Conservation (phyloP, 805 yeast species). For the Metschnikowia hibisci region DNA sequence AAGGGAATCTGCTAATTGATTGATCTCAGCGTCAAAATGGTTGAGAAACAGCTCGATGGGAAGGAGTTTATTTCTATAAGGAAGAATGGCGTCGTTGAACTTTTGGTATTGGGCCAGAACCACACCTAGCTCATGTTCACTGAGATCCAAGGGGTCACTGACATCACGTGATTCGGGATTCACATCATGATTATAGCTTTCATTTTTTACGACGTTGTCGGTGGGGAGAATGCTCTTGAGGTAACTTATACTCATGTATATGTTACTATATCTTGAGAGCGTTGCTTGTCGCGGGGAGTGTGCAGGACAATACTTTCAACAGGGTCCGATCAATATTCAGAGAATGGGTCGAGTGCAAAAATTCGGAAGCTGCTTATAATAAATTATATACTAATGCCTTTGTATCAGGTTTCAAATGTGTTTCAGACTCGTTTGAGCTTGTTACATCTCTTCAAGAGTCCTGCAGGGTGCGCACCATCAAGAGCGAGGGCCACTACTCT, state of each 20-base stretch:
- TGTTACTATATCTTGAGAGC: background rate
- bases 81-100: slow-evolving; percentile 11
- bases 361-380: too few relatives aligned
- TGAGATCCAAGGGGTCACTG: slow-evolving; percentile 8
- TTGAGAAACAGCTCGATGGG: slow-evolving; percentile 53
- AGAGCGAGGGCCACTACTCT: too few relatives aligned
- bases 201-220: background rate
- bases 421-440: too few relatives aligned
- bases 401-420: too few relatives aligned
- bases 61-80: slow-evolving; percentile 25
- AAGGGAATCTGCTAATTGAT: slow-evolving; percentile 29
- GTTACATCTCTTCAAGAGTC: too few relatives aligned
- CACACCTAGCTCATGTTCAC: slow-evolving; percentile 17
- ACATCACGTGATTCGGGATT: background rate
- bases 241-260: slow-evolving; percentile 15
- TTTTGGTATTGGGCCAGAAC: slow-evolving; percentile 15
- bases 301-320: too few relatives aligned
- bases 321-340: too few relatives aligned
- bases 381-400: too few relatives aligned
- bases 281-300: background rate
- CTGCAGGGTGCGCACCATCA: too few relatives aligned
- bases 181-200: background rate
- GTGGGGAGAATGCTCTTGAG: slow-evolving; percentile 16
- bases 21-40: slow-evolving; percentile 52
- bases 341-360: too few relatives aligned